Conservation (phyloP, 257 asterid species). For the Knoxia roxburghii region DNA sequence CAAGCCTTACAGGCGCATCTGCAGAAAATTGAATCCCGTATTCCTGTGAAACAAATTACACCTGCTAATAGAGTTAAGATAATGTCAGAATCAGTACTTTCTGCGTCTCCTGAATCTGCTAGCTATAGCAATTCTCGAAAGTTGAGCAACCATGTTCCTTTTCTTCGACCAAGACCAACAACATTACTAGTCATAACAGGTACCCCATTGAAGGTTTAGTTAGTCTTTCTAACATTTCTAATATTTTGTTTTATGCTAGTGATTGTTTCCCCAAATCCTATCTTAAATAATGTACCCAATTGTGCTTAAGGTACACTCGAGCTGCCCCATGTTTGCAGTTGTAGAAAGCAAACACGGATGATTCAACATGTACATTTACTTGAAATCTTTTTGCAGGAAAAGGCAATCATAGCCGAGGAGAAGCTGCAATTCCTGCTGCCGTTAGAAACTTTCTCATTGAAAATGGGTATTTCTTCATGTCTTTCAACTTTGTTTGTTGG, state of each 20-base stretch:
- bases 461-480: constrained; percentile 39
- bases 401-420: constrained; percentile 81
- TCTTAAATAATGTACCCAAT: not conserved
- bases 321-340: not conserved
- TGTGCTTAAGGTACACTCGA: too few species aligned
- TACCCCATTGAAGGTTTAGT: constrained; percentile 16
- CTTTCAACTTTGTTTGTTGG: not conserved
- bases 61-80: constrained; percentile 16
- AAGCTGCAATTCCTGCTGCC: constrained; percentile 72
- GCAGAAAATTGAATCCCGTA: constrained; percentile 47
- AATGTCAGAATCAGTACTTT: constrained; percentile 26
- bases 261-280: not conserved
- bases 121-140: constrained; percentile 24
- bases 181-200: constrained; percentile 87
- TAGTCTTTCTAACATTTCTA: not conserved
- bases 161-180: constrained; percentile 36
- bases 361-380: not conserved
- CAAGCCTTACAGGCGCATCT: constrained; percentile 67
- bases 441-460: constrained; percentile 63
- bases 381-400: constrained; percentile 43
- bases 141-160: constrained; percentile 27
- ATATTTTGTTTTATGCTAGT: not conserved
- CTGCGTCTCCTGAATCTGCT: constrained; percentile 26
- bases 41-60: constrained; percentile 24
- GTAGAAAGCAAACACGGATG: not conserved